Conservation (phyloP, 2,329 filamentous ascomycete species). For the Penicillium freii region DNA sequence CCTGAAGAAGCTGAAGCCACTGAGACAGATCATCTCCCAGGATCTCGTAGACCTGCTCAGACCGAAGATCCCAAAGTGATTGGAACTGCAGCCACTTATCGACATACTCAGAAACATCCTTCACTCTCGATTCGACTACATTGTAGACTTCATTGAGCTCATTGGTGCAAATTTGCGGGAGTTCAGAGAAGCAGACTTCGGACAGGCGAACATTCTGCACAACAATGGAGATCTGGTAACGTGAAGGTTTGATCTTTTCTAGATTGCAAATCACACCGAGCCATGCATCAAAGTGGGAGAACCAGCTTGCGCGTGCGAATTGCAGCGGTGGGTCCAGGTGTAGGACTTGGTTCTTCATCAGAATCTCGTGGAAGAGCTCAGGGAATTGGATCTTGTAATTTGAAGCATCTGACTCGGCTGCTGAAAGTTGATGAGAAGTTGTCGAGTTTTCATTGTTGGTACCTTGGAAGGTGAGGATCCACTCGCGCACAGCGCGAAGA, state of each 20-base stretch:
- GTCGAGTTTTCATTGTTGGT: conserved; percentile 33
- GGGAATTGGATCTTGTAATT: conserved; percentile 44
- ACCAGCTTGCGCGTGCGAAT: conserved; percentile 89
- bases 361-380: conserved; percentile 78
- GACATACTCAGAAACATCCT: conserved; percentile 78
- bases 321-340: conserved; percentile 92
- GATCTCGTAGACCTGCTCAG: conserved; percentile 89
- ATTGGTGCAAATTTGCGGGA: conserved; percentile 79
- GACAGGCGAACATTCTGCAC: conserved; percentile 40
- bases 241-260: conserved; percentile 88
- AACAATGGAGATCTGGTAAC: conserved; percentile 83
- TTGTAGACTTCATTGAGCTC: conserved; percentile 77
- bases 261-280: conserved; percentile 88
- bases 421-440: conserved; percentile 18
- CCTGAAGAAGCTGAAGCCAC: conserved; percentile 94
- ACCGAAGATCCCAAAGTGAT: conserved; percentile 95
- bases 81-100: conserved; percentile 99
- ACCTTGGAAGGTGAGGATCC: conserved; percentile 82
- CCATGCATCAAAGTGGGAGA: conserved; percentile 89
- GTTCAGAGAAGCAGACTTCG: conserved; percentile 69
- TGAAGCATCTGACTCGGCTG: conserved; percentile 30
- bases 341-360: conserved; percentile 97
- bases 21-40: conserved; percentile 86
- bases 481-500: conserved; percentile 77
- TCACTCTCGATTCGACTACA: conserved; percentile 78